A percentile compares a stretch with the other conserved stretches of the same genome.
These are phyloP conservation scores for Aspergillus chevalieri DNA, from an alignment of 2,329 filamentous ascomycete species.

Conservation along the genomic window DNA sequence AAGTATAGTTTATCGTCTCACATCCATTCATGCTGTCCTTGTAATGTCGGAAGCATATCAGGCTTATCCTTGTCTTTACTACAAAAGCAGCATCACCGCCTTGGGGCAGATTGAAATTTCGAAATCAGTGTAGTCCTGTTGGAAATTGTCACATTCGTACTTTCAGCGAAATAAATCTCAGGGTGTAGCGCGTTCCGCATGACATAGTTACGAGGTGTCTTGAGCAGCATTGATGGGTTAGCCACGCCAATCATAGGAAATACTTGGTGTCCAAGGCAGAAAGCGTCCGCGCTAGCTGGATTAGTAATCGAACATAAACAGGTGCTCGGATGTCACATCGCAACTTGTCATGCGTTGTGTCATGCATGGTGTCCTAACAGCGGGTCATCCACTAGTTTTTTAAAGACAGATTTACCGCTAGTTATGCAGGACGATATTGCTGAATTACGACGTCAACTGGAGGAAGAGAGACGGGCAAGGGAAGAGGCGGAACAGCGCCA, in stretches of 20 bases:
- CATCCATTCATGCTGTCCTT: neutral
- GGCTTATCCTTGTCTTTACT: neutral
- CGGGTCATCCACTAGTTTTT: neutral
- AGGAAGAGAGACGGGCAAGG: constrained; percentile 6
- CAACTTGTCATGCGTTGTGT: neutral
- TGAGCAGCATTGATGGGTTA: neutral
- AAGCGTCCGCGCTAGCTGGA: neutral
- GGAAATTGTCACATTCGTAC: neutral
- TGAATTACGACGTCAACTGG: neutral
- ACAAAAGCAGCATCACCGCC: neutral
- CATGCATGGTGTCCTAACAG: neutral
- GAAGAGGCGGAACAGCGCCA: constrained; percentile 3
- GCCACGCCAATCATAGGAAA: neutral
- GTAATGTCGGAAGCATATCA: neutral
- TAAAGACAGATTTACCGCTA: neutral
- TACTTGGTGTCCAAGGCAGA: neutral
- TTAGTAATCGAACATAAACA: neutral
- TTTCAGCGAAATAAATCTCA: neutral
- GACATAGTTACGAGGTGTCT: neutral
- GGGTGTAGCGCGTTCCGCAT: neutral
- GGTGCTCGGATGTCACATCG: neutral
- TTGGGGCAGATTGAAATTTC: neutral
- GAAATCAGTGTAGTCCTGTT: neutral
- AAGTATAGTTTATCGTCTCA: neutral
- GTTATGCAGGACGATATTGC: neutral